These are phyloP conservation scores for Ceratonia siliqua DNA, from an alignment of 306 rosid species.

Conservation along the genomic window DNA sequence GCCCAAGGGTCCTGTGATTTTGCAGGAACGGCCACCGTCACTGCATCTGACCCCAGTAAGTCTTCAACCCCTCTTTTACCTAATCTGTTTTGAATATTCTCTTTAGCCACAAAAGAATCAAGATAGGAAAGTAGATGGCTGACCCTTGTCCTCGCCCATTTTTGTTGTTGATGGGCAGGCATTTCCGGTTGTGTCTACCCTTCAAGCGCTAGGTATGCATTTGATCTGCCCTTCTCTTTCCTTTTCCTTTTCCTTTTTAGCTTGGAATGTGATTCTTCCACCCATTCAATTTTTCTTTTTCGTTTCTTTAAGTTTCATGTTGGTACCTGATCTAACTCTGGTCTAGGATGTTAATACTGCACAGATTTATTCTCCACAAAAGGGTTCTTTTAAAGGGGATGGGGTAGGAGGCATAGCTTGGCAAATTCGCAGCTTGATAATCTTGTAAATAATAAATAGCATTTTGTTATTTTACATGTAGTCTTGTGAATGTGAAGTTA, in stretches of 20 bases:
- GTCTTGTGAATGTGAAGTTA: not conserved
- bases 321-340: not conserved
- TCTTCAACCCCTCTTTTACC: not conserved
- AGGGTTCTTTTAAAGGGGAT: not conserved
- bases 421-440: not conserved
- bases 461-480: not conserved
- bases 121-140: not conserved
- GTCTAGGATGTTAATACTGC: not conserved
- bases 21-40: slow-evolving; percentile 55
- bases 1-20: slow-evolving; percentile 72
- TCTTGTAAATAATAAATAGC: not conserved
- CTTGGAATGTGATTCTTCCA: not conserved
- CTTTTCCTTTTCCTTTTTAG: not conserved
- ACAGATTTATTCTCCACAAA: not conserved
- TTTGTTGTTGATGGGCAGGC: slow-evolving; percentile 51
- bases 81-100: not conserved
- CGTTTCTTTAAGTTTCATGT: not conserved
- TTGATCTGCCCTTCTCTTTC: not conserved
- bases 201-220: slow-evolving; percentile 68
- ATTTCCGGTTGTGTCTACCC: slow-evolving; percentile 66
- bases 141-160: not conserved
- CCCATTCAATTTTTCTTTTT: not conserved
- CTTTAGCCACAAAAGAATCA: not conserved
- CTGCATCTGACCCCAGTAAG: slow-evolving; percentile 74
- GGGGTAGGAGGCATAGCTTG: not conserved